phyloP scores from a whole-genome alignment of 805 yeast species.

The Metschnikowia lochheadii region DNA sequence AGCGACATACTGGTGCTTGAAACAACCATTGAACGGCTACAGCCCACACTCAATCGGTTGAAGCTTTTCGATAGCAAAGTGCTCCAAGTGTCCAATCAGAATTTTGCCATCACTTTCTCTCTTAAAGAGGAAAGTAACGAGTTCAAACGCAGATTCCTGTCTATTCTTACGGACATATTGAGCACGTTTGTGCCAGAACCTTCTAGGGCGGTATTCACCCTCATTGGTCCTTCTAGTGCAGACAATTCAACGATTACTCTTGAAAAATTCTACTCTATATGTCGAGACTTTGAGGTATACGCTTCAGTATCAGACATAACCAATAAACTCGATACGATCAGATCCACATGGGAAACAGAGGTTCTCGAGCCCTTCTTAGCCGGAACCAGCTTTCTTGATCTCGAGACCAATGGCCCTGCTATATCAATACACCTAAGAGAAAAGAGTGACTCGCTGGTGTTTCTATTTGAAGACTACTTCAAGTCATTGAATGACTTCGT shows the following conservation, averaged over 20 bases:
- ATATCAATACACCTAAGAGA: background rate
- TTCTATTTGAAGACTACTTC: conserved; percentile 15
- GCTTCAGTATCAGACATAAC: conserved; percentile 10
- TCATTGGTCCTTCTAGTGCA: background rate
- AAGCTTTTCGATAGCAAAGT: conserved; percentile 18
- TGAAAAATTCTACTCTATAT: conserved; percentile 3
- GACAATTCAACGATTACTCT: background rate
- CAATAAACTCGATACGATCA: conserved; percentile 5
- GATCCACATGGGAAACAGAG: conserved; percentile 10
- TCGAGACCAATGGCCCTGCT: conserved; percentile 3
- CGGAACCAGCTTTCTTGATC: conserved; percentile 3
- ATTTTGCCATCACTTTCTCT: conserved; percentile 7
- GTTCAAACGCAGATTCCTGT: background rate
- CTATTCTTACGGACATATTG: conserved; percentile 5
- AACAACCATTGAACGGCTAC: conserved; percentile 16
- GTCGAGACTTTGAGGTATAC: conserved; percentile 7
- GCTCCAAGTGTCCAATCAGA: conserved; percentile 10
- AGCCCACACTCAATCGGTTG: conserved; percentile 17
- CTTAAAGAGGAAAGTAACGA: conserved; percentile 5
- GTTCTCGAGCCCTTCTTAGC: conserved; percentile 14
- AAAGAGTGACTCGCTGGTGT: background rate
- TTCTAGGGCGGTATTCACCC: background rate
- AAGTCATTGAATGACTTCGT: conserved; percentile 26
- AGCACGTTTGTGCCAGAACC: conserved; percentile 7
- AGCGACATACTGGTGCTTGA: background rate